Evolutionary conservation across 192 early-diverging fungal species (phyloP).

Genomic region (Podila epigama): DNA sequence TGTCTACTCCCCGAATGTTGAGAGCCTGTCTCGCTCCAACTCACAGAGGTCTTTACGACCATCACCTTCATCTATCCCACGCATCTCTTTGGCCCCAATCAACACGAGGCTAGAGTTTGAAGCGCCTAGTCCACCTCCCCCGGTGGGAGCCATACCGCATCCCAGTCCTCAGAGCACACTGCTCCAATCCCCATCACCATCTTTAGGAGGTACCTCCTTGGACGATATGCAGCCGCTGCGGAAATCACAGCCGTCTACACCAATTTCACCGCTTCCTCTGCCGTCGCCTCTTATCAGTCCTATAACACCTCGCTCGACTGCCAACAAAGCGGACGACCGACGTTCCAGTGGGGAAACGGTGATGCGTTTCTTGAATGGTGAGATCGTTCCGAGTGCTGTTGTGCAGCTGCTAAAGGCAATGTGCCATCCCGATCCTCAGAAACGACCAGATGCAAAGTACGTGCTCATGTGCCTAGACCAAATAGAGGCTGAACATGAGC

Average conservation of each 20-base stretch:
- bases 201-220: too few species aligned
- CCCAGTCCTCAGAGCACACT: background rate
- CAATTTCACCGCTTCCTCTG: conserved; percentile 29
- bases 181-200: background rate
- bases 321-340: conserved; percentile 18
- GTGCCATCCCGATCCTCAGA: conserved; percentile 26
- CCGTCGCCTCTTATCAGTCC: conserved; percentile 29
- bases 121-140: too few species aligned
- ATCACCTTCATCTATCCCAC: background rate
- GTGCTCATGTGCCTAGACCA: conserved; percentile 9
- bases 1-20: background rate
- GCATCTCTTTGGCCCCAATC: conserved; percentile 18
- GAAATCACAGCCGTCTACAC: conserved; percentile 13
- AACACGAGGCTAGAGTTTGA: conserved; percentile 30
- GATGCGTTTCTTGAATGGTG: conserved; percentile 48
- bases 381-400: conserved; percentile 19
- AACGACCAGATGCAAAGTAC: conserved; percentile 22
- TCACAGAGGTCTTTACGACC: background rate
- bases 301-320: conserved; percentile 9
- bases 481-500: conserved; percentile 12
- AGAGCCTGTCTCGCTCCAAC: background rate
- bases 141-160: too few species aligned
- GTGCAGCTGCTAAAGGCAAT: conserved; percentile 39
- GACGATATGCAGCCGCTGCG: too few species aligned
- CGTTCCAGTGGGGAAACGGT: conserved; percentile 36